Conservation (phyloP, 2,329 filamentous ascomycete genomes). For the Pestalotiopsis sp. region DNA sequence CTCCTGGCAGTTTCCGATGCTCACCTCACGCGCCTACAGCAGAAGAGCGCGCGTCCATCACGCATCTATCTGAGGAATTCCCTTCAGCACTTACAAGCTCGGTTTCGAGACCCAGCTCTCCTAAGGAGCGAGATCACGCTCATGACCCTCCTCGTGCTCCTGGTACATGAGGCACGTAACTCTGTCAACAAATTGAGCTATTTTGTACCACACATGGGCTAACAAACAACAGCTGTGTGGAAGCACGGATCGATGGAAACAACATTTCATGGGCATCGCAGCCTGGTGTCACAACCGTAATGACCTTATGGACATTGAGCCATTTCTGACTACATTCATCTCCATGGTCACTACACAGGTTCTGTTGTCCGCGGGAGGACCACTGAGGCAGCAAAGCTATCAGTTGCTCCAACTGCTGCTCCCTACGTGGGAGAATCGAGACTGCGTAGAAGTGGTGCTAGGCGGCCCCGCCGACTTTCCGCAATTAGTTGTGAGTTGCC, state of each 20-base stretch:
- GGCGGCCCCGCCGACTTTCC: not conserved
- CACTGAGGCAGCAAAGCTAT: not conserved
- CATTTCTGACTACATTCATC: constrained; percentile 6
- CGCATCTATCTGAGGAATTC: not conserved
- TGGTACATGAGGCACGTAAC: constrained; percentile 4
- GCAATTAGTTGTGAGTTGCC: not conserved
- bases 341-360: constrained; percentile 4
- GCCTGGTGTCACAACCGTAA: constrained; percentile 5
- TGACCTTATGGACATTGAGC: constrained; percentile 1
- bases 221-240: constrained; percentile 8
- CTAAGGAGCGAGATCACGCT: constrained; percentile 4
- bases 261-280: not conserved
- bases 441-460: not conserved
- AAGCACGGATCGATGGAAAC: constrained; percentile 4
- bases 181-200: not conserved
- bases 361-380: not conserved
- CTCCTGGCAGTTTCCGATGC: constrained; percentile 11
- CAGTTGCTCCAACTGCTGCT: not conserved
- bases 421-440: not conserved
- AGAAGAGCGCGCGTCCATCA: not conserved
- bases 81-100: constrained; percentile 6
- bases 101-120: constrained; percentile 1
- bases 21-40: constrained; percentile 6
- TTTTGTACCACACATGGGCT: not conserved
- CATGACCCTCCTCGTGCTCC: constrained; percentile 1